phyloP scores from a whole-genome alignment of 345 rosid genomes.

The Sonneratia alba region DNA sequence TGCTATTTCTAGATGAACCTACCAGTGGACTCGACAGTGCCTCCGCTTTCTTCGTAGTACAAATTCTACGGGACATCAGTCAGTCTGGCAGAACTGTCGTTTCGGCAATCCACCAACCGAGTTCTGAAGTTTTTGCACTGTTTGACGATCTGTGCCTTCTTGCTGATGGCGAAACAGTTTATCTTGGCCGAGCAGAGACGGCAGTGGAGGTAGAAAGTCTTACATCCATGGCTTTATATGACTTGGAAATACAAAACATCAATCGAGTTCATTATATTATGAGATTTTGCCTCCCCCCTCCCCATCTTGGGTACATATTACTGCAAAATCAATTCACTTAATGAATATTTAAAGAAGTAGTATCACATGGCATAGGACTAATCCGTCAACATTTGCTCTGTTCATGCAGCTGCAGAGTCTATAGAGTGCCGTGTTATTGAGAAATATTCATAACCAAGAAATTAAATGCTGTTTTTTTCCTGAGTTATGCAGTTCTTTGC shows the following conservation, averaged over 20 bases:
- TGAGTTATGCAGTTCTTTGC: slow-evolving; percentile 46
- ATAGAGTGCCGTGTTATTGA: background rate
- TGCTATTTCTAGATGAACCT: slow-evolving; percentile 68
- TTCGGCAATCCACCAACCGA: slow-evolving; percentile 65
- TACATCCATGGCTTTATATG: background rate
- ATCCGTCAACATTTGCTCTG: too few relatives aligned
- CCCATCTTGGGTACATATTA: too few relatives aligned
- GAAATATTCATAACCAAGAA: background rate
- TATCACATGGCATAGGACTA: too few relatives aligned
- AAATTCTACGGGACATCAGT: slow-evolving; percentile 44
- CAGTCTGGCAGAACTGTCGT: slow-evolving; percentile 46
- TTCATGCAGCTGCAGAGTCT: background rate
- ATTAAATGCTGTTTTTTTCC: background rate
- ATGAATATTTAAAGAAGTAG: too few relatives aligned
- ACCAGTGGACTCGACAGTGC: slow-evolving; percentile 75
- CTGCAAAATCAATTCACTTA: too few relatives aligned
- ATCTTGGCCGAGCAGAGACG: slow-evolving; percentile 47
- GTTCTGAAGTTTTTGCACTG: slow-evolving; percentile 60
- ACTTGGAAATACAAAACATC: background rate
- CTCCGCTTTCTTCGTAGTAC: slow-evolving; percentile 50
- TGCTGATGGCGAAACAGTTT: slow-evolving; percentile 55
- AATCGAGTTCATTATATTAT: too few relatives aligned
- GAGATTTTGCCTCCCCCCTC: too few relatives aligned
- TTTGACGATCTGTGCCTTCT: slow-evolving; percentile 63
- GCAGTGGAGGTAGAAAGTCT: slow-evolving; percentile 40